Percentiles rank a stretch among this genome's conserved stretches.
Evolutionary conservation across 495 filamentous ascomycete genomes (phyloP).

Genomic region (Bryoglossum gracile): DNA sequence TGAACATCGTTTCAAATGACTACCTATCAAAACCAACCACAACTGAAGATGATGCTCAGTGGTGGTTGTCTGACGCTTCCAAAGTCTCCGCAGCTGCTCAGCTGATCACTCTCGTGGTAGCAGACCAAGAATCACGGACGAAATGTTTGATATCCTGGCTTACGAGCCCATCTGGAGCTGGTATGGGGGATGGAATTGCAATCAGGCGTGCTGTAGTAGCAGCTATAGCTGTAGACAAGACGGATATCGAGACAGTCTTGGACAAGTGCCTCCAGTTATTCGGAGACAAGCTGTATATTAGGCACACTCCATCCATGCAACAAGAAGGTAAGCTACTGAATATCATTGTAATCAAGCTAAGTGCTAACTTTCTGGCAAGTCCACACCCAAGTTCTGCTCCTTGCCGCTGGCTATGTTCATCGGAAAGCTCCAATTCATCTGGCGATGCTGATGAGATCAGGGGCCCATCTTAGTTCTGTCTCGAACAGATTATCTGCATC

Average conservation of each 20-base stretch:
- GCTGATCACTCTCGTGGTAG: conserved; percentile 35
- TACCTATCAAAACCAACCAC: conserved; percentile 19
- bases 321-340: conserved; percentile 62
- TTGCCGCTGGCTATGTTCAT: conserved; percentile 69
- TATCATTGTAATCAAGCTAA: background rate
- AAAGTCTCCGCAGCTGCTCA: conserved; percentile 42
- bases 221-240: conserved; percentile 46
- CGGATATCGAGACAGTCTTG: conserved; percentile 48
- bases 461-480: conserved; percentile 64
- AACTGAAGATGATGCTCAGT: conserved; percentile 21
- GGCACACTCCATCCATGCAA: conserved; percentile 68
- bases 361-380: conserved; percentile 34
- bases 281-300: conserved; percentile 79
- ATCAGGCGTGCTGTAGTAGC: conserved; percentile 62
- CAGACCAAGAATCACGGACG: conserved; percentile 31
- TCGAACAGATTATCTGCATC: conserved; percentile 81
- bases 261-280: conserved; percentile 65
- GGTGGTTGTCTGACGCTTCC: conserved; percentile 31
- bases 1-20: conserved; percentile 52
- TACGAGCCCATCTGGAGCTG: conserved; percentile 53
- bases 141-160: conserved; percentile 63
- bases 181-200: conserved; percentile 51
- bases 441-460: conserved; percentile 57
- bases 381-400: conserved; percentile 70
- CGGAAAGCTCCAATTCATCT: conserved; percentile 53